Percentiles rank a stretch among this genome's conserved stretches.
These are phyloP conservation scores for Cutaneotrichosporon cavernicola DNA, from an alignment of 1,284 basidiomycete species.

Conservation along the genomic window DNA sequence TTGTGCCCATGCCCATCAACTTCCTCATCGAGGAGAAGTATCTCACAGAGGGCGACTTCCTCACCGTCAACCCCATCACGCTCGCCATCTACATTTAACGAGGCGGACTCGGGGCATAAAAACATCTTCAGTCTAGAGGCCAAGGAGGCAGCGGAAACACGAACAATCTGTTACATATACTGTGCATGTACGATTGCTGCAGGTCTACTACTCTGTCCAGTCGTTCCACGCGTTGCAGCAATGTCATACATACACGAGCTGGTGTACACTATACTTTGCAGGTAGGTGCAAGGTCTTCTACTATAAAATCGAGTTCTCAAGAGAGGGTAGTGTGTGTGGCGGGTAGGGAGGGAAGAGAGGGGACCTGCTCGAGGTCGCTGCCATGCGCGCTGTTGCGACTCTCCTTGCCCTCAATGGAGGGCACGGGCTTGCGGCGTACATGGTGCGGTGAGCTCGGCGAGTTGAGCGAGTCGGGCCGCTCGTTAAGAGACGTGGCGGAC, in stretches of 20 bases:
- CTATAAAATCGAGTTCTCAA: background rate
- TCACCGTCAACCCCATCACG: slow-evolving; percentile 45
- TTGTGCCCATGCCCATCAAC: slow-evolving; percentile 56
- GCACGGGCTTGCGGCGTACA: slow-evolving; percentile 33
- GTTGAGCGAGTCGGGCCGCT: background rate
- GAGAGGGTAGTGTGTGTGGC: background rate
- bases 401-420: slow-evolving; percentile 12
- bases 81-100: slow-evolving; percentile 45
- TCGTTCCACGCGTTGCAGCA: background rate
- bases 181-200: background rate
- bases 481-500: slow-evolving; percentile 3
- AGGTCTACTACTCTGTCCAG: no score
- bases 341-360: background rate
- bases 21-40: slow-evolving; percentile 45
- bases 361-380: slow-evolving; percentile 1
- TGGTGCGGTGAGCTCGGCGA: slow-evolving; percentile 19
- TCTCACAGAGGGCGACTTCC: slow-evolving; percentile 43
- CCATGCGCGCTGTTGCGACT: background rate
- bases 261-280: slow-evolving; percentile 7
- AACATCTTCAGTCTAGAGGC: background rate
- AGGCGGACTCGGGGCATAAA: background rate
- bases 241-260: background rate
- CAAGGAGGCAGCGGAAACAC: background rate
- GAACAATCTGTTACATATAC: background rate
- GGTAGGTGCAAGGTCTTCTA: background rate